Evolutionary conservation across 2,329 filamentous ascomycete genomes (phyloP).

Genomic region (Ciborinia camelliae): DNA sequence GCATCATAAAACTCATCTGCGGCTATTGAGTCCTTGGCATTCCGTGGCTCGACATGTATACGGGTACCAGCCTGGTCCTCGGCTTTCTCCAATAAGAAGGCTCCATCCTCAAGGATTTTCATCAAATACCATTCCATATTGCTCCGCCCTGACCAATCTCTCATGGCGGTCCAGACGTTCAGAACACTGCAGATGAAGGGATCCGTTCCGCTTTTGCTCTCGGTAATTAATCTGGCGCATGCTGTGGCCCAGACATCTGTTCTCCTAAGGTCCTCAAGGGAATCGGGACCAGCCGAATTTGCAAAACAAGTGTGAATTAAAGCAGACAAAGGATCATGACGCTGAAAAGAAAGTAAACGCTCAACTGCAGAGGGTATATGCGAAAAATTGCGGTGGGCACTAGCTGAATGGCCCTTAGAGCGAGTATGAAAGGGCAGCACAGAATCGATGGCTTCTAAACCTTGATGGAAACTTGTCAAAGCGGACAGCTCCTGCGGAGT

Average conservation of each 20-base stretch:
- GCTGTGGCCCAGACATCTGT: conserved; percentile 86
- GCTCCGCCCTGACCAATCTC: conserved; percentile 83
- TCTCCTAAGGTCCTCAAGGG: conserved; percentile 73
- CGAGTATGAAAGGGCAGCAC: conserved; percentile 67
- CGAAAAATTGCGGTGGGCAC: conserved; percentile 45
- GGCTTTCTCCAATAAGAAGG: conserved; percentile 82
- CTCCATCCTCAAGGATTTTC: conserved; percentile 89
- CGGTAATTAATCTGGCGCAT: conserved; percentile 76
- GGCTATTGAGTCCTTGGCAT: conserved; percentile 74
- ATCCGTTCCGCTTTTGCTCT: conserved; percentile 72
- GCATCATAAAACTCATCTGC: conserved; percentile 86
- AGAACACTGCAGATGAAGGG: conserved; percentile 80
- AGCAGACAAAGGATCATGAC: conserved; percentile 80
- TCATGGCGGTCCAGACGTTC: conserved; percentile 81
- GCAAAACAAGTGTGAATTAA: conserved; percentile 88
- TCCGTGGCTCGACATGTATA: conserved; percentile 69
- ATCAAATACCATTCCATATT: conserved; percentile 94
- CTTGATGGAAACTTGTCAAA: conserved; percentile 74
- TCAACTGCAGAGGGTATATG: conserved; percentile 66
- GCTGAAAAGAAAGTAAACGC: conserved; percentile 81
- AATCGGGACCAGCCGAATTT: conserved; percentile 77
- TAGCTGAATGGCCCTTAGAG: conserved; percentile 45
- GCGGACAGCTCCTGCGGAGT: conserved; percentile 72
- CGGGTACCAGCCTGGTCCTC: conserved; percentile 73
- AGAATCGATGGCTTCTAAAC: conserved; percentile 77